Conservation (phyloP, 768 basidiomycete species). For the Dendrothele bispora region DNA sequence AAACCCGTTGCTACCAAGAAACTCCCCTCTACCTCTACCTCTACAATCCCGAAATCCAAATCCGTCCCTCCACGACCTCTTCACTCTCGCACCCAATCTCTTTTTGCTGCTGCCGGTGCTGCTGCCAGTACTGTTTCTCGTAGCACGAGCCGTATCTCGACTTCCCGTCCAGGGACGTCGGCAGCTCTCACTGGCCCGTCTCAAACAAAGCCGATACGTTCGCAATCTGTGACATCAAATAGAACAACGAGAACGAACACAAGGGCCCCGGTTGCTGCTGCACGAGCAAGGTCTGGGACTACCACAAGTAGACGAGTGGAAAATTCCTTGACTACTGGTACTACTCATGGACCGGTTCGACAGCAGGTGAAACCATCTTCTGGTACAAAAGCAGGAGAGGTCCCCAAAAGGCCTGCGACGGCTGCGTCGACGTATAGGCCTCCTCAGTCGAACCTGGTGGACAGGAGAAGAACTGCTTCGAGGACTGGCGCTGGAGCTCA, state of each 20-base stretch:
- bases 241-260: background rate
- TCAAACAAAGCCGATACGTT: too few relatives aligned
- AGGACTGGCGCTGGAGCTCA: background rate
- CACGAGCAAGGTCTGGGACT: background rate
- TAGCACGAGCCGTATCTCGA: too few relatives aligned
- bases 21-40: background rate
- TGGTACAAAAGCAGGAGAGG: background rate
- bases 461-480: background rate
- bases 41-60: too few relatives aligned
- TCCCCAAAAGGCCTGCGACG: background rate
- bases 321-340: background rate
- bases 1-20: background rate
- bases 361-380: background rate
- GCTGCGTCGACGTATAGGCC: background rate
- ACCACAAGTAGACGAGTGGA: background rate
- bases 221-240: background rate
- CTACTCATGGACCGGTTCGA: background rate
- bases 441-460: background rate
- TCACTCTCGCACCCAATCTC: background rate
- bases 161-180: too few relatives aligned
- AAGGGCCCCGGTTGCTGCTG: background rate
- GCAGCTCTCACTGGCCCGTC: too few relatives aligned
- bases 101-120: background rate
- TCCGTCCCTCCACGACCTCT: too few relatives aligned
- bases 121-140: conserved; percentile 1